These are phyloP conservation scores for Podaxis sp. DNA, from an alignment of 768 basidiomycete genomes.

Conservation along the genomic window DNA sequence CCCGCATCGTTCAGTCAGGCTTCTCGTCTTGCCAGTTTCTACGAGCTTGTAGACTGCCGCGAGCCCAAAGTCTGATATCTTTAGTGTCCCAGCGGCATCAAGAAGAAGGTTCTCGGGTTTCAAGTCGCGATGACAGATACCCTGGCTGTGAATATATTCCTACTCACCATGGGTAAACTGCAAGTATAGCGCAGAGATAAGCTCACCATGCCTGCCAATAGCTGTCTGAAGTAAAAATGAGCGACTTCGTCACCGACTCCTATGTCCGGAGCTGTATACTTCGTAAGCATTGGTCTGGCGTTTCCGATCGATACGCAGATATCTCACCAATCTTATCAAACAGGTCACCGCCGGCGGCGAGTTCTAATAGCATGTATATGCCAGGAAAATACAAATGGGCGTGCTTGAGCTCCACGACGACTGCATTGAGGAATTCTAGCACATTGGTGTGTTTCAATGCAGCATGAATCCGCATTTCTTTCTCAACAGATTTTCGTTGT, in stretches of 20 bases:
- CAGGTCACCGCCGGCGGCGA: conserved; percentile 90
- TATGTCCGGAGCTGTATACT: conserved; percentile 72
- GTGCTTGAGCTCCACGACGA: conserved; percentile 65
- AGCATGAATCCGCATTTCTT: conserved; percentile 88
- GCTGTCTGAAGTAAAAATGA: conserved; percentile 85
- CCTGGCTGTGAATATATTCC: conserved; percentile 83
- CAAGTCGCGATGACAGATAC: conserved; percentile 93
- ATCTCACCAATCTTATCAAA: conserved; percentile 96
- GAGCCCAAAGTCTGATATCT: conserved; percentile 94
- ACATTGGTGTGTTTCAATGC: conserved; percentile 76
- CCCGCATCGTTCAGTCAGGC: conserved; percentile 80
- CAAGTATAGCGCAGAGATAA: neutral
- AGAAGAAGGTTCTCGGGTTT: conserved; percentile 96
- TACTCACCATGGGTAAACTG: conserved; percentile 22
- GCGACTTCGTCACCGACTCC: conserved; percentile 85
- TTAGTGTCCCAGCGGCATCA: conserved; percentile 77
- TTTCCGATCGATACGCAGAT: neutral
- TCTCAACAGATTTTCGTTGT: conserved; percentile 78
- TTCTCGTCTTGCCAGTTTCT: conserved; percentile 69
- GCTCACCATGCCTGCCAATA: conserved; percentile 78
- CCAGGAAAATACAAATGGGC: conserved; percentile 63
- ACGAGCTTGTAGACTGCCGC: conserved; percentile 88
- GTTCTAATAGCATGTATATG: conserved; percentile 88
- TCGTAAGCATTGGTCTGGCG: neutral
- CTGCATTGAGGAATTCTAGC: conserved; percentile 78